Evolutionary conservation across 495 filamentous ascomycete species (phyloP), one percentile per base, ranked within the genome.

Genomic region (Hypomontagnella submonticulosa): DNA sequence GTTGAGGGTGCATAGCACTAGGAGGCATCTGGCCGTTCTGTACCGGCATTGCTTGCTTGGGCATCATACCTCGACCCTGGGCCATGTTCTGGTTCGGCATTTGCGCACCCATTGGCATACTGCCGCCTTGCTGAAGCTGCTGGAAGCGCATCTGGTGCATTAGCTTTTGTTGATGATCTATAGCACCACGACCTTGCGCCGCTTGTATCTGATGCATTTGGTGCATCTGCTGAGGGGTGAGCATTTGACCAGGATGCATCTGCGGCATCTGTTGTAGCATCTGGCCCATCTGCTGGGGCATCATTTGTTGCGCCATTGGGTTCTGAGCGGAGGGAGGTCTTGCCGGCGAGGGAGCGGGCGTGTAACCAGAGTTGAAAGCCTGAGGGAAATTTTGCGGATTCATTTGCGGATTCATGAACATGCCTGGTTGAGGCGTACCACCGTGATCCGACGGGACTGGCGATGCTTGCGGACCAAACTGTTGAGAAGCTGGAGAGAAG

Each of bases 401-500:
- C 77, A 89, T 78, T 58, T 83, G 81, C 7, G 81, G 81, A 27
- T 83, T 81, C 77, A 89, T 85, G 55, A 85, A 90, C 16, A 86
- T 79, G 64, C 76, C 76, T 33, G 76, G 76, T 71, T 97, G 93
- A 0, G 92, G 92, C 8, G 91, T 92, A 58, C 87, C 91, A 23
- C 85, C 84, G 71, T 93, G 90, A 51, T 94, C 92, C 11, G 88
- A 87, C 20, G 89, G 87, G 11, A 91, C 83, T 4, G 93, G 91
- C 4, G 93, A 93, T 68, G 90, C 85, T 58, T 96, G 92, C 2
- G 85, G 79, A 41, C 82, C 87, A 67, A 93, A 91, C 54, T 89
- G 87, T 67, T 90, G 89, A 33, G 86, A 85, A 23, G 88, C 89
- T 15, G 92, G 91, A 0, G 92, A 93, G 76, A 96, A 97, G 0